These are phyloP conservation scores for Lasiosphaeria ovina DNA, from an alignment of 495 filamentous ascomycete species.

Conservation along the genomic window DNA sequence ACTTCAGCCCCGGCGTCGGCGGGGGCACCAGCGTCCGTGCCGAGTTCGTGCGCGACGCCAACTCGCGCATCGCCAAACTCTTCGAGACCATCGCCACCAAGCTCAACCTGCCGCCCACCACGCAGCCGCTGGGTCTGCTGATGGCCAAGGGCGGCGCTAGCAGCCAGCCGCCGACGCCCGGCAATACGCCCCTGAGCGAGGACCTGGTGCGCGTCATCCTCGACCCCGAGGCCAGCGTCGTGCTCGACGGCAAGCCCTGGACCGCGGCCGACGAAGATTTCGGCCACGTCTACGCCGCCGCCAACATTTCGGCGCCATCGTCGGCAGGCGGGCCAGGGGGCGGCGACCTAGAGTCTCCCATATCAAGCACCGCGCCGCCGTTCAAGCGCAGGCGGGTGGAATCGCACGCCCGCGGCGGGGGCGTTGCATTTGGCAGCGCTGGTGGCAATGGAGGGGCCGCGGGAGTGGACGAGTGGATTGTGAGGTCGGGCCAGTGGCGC, in stretches of 20 bases:
- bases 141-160: slow-evolving; percentile 55
- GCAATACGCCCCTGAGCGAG: slow-evolving; percentile 68
- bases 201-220: slow-evolving; percentile 67
- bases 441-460: slow-evolving; percentile 4
- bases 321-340: slow-evolving; percentile 31
- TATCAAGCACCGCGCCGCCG: slow-evolving; percentile 22
- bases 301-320: slow-evolving; percentile 31
- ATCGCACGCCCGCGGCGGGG: slow-evolving; percentile 20
- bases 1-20: slow-evolving; percentile 35
- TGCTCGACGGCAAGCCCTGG: slow-evolving; percentile 63
- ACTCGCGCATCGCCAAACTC: slow-evolving; percentile 66
- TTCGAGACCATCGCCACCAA: slow-evolving; percentile 81
- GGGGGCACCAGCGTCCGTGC: slow-evolving; percentile 43
- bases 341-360: slow-evolving; percentile 33
- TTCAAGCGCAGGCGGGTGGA: slow-evolving; percentile 52
- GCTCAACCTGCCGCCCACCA: slow-evolving; percentile 63
- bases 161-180: slow-evolving; percentile 60
- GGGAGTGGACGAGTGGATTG: slow-evolving; percentile 57
- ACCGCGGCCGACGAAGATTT: slow-evolving; percentile 28
- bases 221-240: slow-evolving; percentile 65
- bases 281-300: slow-evolving; percentile 18
- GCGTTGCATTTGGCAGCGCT: background rate
- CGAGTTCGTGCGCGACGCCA: slow-evolving; percentile 68
- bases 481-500: slow-evolving; percentile 79
- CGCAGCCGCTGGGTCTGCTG: slow-evolving; percentile 65